Evolutionary conservation across 257 asterid genomes (phyloP), one percentile per base, ranked within the genome.

Genomic region (Mitragyna speciosa): DNA sequence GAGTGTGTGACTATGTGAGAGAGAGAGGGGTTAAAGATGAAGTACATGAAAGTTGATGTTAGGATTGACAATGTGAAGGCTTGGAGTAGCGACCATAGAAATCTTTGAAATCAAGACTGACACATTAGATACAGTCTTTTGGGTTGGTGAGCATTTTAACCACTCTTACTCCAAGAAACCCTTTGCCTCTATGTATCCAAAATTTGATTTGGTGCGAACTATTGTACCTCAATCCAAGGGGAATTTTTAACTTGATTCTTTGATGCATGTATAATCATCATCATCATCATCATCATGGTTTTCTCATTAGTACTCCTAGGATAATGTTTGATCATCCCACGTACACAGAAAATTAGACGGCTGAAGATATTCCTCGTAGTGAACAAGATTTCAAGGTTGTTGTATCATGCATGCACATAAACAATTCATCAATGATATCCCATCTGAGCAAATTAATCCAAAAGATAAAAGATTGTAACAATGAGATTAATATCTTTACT

Each of bases 121-220:
- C 28, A 15, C 54, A 48, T 72, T 20, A 48, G n/a, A 72, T 26
- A 16, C 65, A 73, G 65, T 73, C 77, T 51, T 73, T 19, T 28
- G 77, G 77, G 51, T 73, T 51, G 77, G 77, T 73, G 66, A 72
- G 15, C 65, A 51, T 73, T 73, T 73, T 73, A 73, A 51, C 77
- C 77, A 73, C 77, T 73, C 17, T 12, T 12, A 17, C 24, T 30
- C 19, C 30, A 73, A 24, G 28, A 14, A 47, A 36, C 39, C 52
- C 33, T 47, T 26, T 72, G 56, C 36, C 8, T 10, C 61, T 4
- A 7, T 49, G 11, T 28, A 28, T 4, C 61, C 61, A 28, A 45
- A 70, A 79, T 48, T 70, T 43, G 66, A 31, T 69, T 43, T 49
- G 81, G 75, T 78, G 43, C 28, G 48, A 78, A 26, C 47, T 78